Conservation (phyloP, 129 eudicot genomes). For the Saussurea involucrata region DNA sequence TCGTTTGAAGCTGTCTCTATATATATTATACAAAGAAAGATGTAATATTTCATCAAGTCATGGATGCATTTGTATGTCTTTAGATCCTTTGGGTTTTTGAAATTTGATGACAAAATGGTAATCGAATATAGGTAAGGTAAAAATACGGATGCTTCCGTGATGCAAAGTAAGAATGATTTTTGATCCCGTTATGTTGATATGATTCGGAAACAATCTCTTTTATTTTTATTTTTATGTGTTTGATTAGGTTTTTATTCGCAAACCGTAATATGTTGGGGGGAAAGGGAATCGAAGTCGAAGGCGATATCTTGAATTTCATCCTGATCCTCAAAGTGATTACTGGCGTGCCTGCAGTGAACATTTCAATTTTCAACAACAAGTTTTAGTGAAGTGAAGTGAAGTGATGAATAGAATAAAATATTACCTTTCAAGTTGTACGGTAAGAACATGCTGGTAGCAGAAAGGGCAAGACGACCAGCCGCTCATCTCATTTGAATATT, state of each 20-base stretch:
- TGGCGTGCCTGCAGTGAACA: slow-evolving; percentile 61
- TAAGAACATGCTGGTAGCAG: slow-evolving; percentile 38
- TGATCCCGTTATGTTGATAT: not conserved
- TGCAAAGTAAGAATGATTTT: not conserved
- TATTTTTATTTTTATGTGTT: too few species aligned
- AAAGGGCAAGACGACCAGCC: slow-evolving; percentile 53
- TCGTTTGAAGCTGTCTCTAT: too few species aligned
- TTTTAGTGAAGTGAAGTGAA: too few species aligned
- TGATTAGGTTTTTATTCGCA: not conserved
- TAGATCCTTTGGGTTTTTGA: too few species aligned
- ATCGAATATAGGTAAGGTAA: not conserved
- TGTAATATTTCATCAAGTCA: too few species aligned
- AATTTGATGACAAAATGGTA: not conserved
- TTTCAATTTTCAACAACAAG: not conserved
- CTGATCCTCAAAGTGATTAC: slow-evolving; percentile 71
- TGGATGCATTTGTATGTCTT: not conserved
- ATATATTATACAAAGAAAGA: too few species aligned
- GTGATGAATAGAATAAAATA: not conserved
- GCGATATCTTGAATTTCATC: slow-evolving; percentile 17
- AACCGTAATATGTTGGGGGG: not conserved
- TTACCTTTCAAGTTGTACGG: slow-evolving; percentile 56
- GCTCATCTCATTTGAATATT: slow-evolving; percentile 20
- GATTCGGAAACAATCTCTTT: not conserved
- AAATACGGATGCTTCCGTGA: not conserved
- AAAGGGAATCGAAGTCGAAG: not conserved